A percentile compares a stretch with the other conserved stretches of the same genome.
Evolutionary conservation across 2,329 filamentous ascomycete genomes (phyloP).

Genomic region (Sclerotinia sclerotiorum): DNA sequence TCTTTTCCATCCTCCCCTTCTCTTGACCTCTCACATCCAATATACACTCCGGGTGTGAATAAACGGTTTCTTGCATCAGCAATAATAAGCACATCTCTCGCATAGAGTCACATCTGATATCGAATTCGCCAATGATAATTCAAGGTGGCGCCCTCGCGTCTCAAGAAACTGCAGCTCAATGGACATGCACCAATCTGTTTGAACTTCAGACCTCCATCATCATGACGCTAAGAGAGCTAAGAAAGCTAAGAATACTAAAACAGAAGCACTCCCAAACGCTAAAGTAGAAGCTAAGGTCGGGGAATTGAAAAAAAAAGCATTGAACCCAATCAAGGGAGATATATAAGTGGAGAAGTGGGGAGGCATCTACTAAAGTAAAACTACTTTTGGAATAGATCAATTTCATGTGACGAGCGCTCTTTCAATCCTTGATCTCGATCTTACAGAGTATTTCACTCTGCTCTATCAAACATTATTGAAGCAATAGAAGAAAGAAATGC

Average conservation of each 20-base stretch:
- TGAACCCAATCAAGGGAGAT: not conserved
- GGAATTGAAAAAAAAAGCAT: not conserved
- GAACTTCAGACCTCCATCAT: not conserved
- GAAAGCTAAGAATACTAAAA: not conserved
- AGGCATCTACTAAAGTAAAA: not conserved
- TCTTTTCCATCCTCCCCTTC: not conserved
- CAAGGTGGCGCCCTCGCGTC: conserved; percentile 7
- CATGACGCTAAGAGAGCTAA: not conserved
- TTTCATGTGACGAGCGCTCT: not conserved
- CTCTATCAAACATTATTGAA: too few species aligned
- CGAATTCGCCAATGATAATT: conserved; percentile 7
- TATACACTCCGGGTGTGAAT: not conserved
- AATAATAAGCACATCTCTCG: not conserved
- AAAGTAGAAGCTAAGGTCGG: not conserved
- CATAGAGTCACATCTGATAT: conserved; percentile 6
- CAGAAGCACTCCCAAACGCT: not conserved
- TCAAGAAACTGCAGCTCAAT: conserved; percentile 1
- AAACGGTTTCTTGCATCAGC: conserved; percentile 1
- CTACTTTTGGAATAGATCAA: not conserved
- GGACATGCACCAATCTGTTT: conserved; percentile 2
- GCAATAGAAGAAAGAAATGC: too few species aligned
- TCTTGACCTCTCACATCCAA: not conserved
- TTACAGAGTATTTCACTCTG: too few species aligned
- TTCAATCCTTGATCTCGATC: not conserved
- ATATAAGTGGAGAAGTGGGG: not conserved